Base-by-base conservation (phyloP, 257 asterid genomes). In the Solanum paucissectum region DNA sequence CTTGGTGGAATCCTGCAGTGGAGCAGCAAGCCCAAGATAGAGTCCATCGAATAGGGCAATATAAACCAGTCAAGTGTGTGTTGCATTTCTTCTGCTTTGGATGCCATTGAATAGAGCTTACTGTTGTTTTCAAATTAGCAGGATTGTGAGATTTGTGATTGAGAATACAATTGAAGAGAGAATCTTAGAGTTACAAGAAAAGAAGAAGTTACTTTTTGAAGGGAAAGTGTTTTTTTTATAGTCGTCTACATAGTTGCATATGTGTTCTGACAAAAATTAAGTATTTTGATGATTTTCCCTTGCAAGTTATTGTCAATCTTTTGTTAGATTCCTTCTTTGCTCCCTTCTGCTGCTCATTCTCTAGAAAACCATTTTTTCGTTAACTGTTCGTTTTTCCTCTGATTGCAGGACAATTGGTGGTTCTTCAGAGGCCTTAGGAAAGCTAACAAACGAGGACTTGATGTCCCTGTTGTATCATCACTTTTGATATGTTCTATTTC, bases 381-480 rank as follows among this genome's bases (percentile, higher is more conserved):
- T 5, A 21, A 37, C 49, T 36, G 49, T 74, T 74, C 0, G 16
- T 73, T 20, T 20, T 74, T 36, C 82, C 49, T 36, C 13, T 73
- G 20, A 36, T 74, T 88, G 86, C 92, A 95, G 99, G 93, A 96
- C 99, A 72, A 94, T 95, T 87, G 98, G 62, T 52, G 9, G 99
- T 86, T 93, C 92, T 85, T 87, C 95, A 3, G 96, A 95, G 87
- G 98, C 98, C 42, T 52, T 52, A 52, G 23, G 62, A 16, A 52
- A 52, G 62, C 23, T 52, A 52, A 16, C 62, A 52, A 52, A 16
- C 0, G 62, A 52, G 23, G 62, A 52, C 23, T 16, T 52, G 62
- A 52, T 18, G 23, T 52, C 62, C 23, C 9, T 52, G 9, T 16
- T 52, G 62, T 52, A 52, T 16, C 21, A 16, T 16, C 9, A 52